Evolutionary conservation across 2,329 filamentous ascomycete species (phyloP).

Genomic region (Cercospora zeae-maydis): DNA sequence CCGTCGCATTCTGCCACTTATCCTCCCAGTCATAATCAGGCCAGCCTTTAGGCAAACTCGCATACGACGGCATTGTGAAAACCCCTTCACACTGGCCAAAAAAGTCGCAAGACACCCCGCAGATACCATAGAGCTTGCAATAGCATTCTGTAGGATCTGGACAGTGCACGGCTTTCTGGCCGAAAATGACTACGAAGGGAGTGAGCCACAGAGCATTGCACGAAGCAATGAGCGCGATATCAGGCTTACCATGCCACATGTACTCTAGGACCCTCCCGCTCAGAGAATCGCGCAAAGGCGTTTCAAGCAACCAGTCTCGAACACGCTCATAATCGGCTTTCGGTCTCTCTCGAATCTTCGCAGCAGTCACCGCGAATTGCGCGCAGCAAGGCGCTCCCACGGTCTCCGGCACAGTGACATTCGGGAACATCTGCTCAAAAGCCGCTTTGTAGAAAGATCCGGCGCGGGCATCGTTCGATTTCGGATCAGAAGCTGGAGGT

Average conservation of each 20-base stretch:
- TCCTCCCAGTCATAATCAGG: conserved; percentile 13
- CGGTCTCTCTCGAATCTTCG: conserved; percentile 46
- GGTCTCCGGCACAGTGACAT: conserved; percentile 39
- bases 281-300: conserved; percentile 46
- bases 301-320: conserved; percentile 49
- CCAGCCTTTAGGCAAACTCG: conserved; percentile 13
- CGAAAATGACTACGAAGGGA: conserved; percentile 10
- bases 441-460: conserved; percentile 49
- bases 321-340: conserved; percentile 49
- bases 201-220: neutral
- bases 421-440: conserved; percentile 50
- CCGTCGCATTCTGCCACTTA: conserved; percentile 11
- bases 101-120: conserved; percentile 3
- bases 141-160: conserved; percentile 11
- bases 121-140: conserved; percentile 12
- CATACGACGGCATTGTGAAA: conserved; percentile 6
- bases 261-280: conserved; percentile 57
- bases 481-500: conserved; percentile 8
- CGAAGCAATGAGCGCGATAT: neutral
- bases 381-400: conserved; percentile 55
- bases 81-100: conserved; percentile 2
- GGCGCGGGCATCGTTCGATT: conserved; percentile 42
- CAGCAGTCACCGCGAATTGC: conserved; percentile 52
- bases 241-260: conserved; percentile 53
- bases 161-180: conserved; percentile 8